phyloP scores from a whole-genome alignment of 345 rosid species.

The Eucalyptus marginata region DNA sequence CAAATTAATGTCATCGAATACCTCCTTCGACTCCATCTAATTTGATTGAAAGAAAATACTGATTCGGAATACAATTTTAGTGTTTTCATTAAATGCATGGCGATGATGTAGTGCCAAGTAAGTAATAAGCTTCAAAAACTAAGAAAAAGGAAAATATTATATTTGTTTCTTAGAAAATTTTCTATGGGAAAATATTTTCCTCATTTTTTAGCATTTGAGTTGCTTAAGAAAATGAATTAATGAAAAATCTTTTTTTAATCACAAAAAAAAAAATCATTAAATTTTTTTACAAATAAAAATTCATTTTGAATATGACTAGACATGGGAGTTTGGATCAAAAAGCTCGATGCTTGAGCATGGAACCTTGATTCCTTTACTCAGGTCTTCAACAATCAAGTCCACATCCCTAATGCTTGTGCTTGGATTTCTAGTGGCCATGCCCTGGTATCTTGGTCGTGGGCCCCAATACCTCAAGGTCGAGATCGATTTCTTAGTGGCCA shows the following conservation, averaged over 20 bases:
- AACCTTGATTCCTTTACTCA: fast-evolving
- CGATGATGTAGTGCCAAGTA: neutral
- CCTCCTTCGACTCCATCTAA: neutral
- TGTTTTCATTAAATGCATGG: neutral
- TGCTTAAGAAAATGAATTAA: neutral
- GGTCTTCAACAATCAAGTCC: fast-evolving
- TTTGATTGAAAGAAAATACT: neutral
- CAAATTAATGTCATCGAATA: neutral
- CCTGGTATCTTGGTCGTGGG: fast-evolving
- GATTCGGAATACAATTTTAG: neutral
- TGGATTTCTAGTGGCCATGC: fast-evolving
- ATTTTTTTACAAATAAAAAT: neutral
- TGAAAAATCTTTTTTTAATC: neutral
- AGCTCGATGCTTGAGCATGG: neutral
- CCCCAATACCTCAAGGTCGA: neutral
- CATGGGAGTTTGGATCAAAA: neutral
- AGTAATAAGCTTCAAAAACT: neutral
- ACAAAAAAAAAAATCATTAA: neutral
- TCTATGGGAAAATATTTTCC: neutral
- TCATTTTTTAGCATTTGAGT: neutral
- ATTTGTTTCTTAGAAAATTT: neutral
- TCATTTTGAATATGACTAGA: neutral
- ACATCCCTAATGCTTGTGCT: neutral
- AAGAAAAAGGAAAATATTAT: neutral
- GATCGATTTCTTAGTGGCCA: neutral